Base-by-base conservation (phyloP, 1,284 basidiomycete genomes). In the Rhodofomes roseus region DNA sequence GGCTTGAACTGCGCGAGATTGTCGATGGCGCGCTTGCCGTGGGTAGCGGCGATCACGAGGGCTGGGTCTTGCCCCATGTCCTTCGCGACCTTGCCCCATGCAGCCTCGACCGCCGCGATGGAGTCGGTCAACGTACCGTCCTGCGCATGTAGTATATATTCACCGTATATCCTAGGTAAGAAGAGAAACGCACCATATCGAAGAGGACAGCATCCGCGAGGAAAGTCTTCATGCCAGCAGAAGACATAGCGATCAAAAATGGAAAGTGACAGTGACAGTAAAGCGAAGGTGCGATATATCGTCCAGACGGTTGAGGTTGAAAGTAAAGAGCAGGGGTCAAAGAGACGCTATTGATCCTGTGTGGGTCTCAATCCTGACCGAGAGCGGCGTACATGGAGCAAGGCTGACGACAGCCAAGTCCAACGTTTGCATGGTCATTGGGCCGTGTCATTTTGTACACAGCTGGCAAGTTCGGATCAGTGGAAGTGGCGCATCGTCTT, bases 51-150 rank as follows among this genome's bases (percentile, higher is more conserved):
- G 69, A 88, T 88, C 61, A 89, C 84, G 58, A 81, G 77, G 60
- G 74, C 76, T 14, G 85, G 86, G 71, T 89, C 85, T 70, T 84
- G 81, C 56, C 84, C 85, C 51, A 89, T 81, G 70, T 89, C 86
- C 44, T 76, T 76, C 2, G 90, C 89, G 54, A 92, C 87, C 65
- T 86, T 86, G 39, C 82, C 83, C 90, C 90, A 92, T 7, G 90
- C 90, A 6, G 87, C 87, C 71, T 92, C 90, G 63, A 91, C 87
- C 11, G 89, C 89, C 23, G 84, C 77, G 68, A 90, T 90, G 31
- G 87, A 89, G 69, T 90, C 87, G 54, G 89, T 90, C 56, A 90
- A 76, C 8, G 87, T 90, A 46, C 87, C 87, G 68, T 88, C 86
- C 86, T 87, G 63, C 56, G 27, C 59, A n/a, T n/a, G n/a, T n/a